Percentiles rank a stretch among this genome's conserved stretches.
These are phyloP conservation scores for Pseudozyma hubeiensis DNA, from an alignment of 1,284 basidiomycete genomes.

Conservation along the genomic window DNA sequence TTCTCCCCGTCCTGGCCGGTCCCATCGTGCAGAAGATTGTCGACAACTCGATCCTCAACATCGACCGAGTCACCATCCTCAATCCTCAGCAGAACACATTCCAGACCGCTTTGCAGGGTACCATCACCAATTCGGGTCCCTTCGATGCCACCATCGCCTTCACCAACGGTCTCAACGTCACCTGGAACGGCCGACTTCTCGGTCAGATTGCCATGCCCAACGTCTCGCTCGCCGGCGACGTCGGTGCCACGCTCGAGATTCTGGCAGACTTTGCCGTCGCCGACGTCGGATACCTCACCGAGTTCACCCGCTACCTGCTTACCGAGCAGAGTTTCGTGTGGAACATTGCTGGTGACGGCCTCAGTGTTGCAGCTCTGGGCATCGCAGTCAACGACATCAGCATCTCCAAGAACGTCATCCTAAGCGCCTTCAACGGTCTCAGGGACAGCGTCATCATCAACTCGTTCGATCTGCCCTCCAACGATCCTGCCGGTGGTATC, in stretches of 20 bases:
- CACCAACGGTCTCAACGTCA: constrained; percentile 75
- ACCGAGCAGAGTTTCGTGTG: constrained; percentile 79
- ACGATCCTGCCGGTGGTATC: constrained; percentile 82
- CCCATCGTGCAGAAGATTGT: constrained; percentile 85
- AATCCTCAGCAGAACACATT: constrained; percentile 74
- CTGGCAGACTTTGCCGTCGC: constrained; percentile 76
- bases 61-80: constrained; percentile 58
- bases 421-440: constrained; percentile 80
- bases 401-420: constrained; percentile 75
- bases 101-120: constrained; percentile 75
- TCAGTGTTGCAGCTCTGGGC: constrained; percentile 73
- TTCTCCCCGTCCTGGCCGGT: constrained; percentile 79
- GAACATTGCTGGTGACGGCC: constrained; percentile 78
- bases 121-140: constrained; percentile 80
- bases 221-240: constrained; percentile 71
- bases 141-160: constrained; percentile 81
- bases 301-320: constrained; percentile 77
- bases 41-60: constrained; percentile 72
- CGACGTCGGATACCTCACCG: constrained; percentile 75
- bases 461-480: constrained; percentile 78
- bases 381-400: constrained; percentile 73
- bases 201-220: constrained; percentile 77
- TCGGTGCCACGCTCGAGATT: constrained; percentile 76
- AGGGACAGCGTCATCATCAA: constrained; percentile 76
- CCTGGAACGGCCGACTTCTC: constrained; percentile 75